Evolutionary conservation across 371 early-diverging fungal genomes (phyloP), one percentile per base, ranked within the genome.

Genomic region (Mortierella sp.): DNA sequence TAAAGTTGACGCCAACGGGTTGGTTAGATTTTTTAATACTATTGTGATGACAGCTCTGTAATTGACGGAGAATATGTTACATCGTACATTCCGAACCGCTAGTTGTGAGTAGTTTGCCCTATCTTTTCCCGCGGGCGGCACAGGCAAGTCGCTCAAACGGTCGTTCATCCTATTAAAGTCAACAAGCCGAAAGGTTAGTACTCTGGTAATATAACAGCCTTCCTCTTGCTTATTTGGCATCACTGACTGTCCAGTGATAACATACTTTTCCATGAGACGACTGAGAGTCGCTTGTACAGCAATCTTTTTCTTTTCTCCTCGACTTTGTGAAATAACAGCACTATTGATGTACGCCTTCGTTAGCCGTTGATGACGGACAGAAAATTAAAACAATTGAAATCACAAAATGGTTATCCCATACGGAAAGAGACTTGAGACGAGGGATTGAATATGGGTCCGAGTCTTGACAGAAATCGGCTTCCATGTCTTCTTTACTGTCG

Each of bases 231-330:
- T 43, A 0, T 16, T 43, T 43, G 16, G 15, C 16, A 50, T 8
- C 15, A 15, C 50, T 7, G 19, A 57, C 19, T 1, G 57, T 21
- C 3, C 24, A 58, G 16, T 16, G 33, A 58, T 9, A 59, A 13
- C 62, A 3, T 59, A 80, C 81, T 75, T 72, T 69, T 80, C 72
- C 76, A 80, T 68, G 2, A 80, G 58, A 8, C 69, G 67, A 40
- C 71, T 74, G 58, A 80, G 38, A 11, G 60, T 36, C 33, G 65
- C 66, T 24, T 80, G 81, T 33, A 66, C 47, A 1, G 75, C 75
- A 62, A 80, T 80, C 69, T 80, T 71, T 45, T 63, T 63, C 52
- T 69, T 74, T 7, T 80, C 81, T 45, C 81, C 81, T 69, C 72
- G 52, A 4, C 68, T 66, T 8, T 69, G 67, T 33, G 71, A 59